phyloP scores from a whole-genome alignment of 345 rosid species.

The Camelina hispida region DNA sequence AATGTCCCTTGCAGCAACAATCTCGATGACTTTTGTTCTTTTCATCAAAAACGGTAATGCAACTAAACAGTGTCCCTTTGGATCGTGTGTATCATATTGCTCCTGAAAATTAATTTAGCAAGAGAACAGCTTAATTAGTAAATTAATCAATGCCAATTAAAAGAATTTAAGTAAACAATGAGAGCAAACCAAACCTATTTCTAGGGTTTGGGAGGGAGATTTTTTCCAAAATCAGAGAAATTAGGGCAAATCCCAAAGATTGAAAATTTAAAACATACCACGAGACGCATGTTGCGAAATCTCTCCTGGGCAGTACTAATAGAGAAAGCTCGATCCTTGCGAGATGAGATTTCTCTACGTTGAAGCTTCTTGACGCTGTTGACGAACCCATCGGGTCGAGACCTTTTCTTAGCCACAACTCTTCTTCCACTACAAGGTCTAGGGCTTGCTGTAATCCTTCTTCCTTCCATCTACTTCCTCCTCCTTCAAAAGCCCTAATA shows the following conservation, averaged over 20 bases:
- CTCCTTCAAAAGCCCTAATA: neutral
- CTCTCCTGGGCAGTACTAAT: conserved; percentile 68
- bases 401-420: conserved; percentile 62
- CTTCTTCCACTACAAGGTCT: conserved; percentile 67
- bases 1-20: conserved; percentile 91
- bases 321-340: conserved; percentile 64
- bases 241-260: conserved; percentile 12
- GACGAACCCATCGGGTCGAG: conserved; percentile 61
- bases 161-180: neutral
- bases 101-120: conserved; percentile 49
- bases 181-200: neutral
- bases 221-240: neutral
- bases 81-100: conserved; percentile 97
- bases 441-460: conserved; percentile 61
- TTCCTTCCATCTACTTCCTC: conserved; percentile 45
- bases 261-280: conserved; percentile 41
- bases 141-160: neutral
- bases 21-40: conserved; percentile 90
- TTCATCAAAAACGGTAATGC: conserved; percentile 89
- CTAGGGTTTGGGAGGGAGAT: conserved; percentile 34
- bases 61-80: conserved; percentile 77
- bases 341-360: conserved; percentile 78
- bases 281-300: conserved; percentile 72
- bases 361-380: conserved; percentile 88
- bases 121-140: neutral